Percentiles rank a stretch among this genome's conserved stretches.
phyloP scores from a whole-genome alignment of 2,329 filamentous ascomycete genomes.

The Phialophora tarda region DNA sequence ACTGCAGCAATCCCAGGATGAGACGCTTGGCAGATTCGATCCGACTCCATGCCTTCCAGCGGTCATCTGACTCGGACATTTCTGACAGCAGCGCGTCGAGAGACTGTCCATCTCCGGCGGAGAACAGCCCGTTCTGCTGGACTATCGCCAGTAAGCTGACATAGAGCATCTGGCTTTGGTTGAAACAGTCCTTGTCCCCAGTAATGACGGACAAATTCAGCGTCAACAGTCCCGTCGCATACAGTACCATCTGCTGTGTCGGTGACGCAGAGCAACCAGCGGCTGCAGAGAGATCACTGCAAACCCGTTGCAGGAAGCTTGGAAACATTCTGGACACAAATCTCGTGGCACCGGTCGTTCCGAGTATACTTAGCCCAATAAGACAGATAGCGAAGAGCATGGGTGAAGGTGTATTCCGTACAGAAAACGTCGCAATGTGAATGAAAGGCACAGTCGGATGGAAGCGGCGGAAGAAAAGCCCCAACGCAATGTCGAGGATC shows the following conservation, averaged over 20 bases:
- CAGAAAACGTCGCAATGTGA: constrained; percentile 60
- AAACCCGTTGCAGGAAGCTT: constrained; percentile 49
- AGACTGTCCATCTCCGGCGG: constrained; percentile 53
- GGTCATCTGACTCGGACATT: constrained; percentile 52
- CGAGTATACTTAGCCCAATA: constrained; percentile 59
- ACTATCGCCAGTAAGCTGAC: constrained; percentile 56
- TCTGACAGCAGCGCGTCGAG: constrained; percentile 52
- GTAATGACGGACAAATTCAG: constrained; percentile 58
- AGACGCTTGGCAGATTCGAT: constrained; percentile 59
- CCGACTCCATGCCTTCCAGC: constrained; percentile 60
- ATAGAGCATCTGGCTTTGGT: constrained; percentile 58
- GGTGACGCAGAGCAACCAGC: constrained; percentile 49
- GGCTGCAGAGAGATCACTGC: constrained; percentile 51
- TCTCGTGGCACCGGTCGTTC: constrained; percentile 57
- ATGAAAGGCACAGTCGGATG: constrained; percentile 60
- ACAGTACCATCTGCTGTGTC: constrained; percentile 53
- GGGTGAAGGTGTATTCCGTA: constrained; percentile 54
- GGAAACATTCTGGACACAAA: constrained; percentile 57
- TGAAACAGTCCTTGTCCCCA: constrained; percentile 53
- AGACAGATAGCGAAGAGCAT: constrained; percentile 60
- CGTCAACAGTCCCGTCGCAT: constrained; percentile 56
- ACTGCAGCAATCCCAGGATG: constrained; percentile 54
- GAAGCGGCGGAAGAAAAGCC: constrained; percentile 61
- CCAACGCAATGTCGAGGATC: constrained; percentile 60
- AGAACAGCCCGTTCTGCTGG: constrained; percentile 59